Evolutionary conservation across 1,284 basidiomycete species (phyloP).

Genomic region (Rhodotorula mucilaginosa): DNA sequence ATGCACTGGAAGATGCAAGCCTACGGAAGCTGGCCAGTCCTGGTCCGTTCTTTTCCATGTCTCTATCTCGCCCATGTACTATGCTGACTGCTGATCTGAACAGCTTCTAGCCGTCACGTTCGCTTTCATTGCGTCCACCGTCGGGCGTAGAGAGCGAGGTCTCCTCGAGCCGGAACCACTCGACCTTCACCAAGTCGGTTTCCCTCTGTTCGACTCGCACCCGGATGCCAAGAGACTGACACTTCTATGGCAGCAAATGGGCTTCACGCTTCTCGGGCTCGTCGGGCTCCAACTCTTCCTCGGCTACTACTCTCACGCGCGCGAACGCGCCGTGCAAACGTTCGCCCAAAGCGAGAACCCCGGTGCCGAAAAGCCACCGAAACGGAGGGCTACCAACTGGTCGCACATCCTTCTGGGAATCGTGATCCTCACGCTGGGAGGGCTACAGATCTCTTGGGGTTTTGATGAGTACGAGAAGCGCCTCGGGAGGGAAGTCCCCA

Average conservation of each 20-base stretch:
- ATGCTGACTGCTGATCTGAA: not conserved
- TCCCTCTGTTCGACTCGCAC: not conserved
- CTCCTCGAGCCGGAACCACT: not conserved
- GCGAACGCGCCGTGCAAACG: not conserved
- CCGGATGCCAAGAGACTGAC: no score
- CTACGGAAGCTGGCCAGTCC: not conserved
- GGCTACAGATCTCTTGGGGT: conserved; percentile 22
- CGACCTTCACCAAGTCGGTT: conserved; percentile 16
- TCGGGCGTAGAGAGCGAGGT: not conserved
- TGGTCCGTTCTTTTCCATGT: not conserved
- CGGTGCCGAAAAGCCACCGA: not conserved
- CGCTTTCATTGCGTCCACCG: not conserved
- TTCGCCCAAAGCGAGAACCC: not conserved
- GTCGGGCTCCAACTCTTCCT: not conserved
- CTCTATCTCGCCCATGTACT: no score
- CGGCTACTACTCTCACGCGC: conserved; percentile 5
- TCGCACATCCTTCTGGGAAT: conserved; percentile 20
- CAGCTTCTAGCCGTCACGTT: not conserved
- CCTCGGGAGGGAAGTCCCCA: not conserved
- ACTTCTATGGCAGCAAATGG: conserved; percentile 6
- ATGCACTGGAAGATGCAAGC: conserved; percentile 14
- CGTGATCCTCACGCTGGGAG: conserved; percentile 4
- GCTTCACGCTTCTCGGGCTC: conserved; percentile 17
- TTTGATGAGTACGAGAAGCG: conserved; percentile 9
- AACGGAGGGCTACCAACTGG: conserved; percentile 15